Evolutionary conservation across 1,139 yeast genomes (phyloP).

Genomic region (Protomyces arabidopsidicola): DNA sequence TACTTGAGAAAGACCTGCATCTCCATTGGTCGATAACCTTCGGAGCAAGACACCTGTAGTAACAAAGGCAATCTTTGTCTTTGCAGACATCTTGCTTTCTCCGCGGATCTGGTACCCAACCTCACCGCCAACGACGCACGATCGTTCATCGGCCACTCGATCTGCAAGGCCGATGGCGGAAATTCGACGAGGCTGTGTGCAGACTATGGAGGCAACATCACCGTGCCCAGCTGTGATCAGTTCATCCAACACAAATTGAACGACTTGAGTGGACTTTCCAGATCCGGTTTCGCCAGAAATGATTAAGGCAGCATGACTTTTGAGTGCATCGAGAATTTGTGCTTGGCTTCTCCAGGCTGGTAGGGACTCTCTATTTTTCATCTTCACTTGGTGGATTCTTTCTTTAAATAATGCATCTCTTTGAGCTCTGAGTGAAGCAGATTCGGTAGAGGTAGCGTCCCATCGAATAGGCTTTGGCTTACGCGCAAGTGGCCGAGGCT

Average conservation of each 20-base stretch:
- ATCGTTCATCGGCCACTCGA: slow-evolving; percentile 80
- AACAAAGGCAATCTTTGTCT: slow-evolving; percentile 73
- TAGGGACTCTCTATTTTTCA: slow-evolving; percentile 49
- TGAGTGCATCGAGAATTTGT: slow-evolving; percentile 54
- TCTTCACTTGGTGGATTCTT: slow-evolving; percentile 38
- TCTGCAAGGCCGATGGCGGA: slow-evolving; percentile 94
- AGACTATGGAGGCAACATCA: slow-evolving; percentile 60
- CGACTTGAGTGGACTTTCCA: slow-evolving; percentile 89
- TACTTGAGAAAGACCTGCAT: slow-evolving; percentile 48
- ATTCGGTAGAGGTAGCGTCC: slow-evolving; percentile 4
- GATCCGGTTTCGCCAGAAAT: slow-evolving; percentile 98
- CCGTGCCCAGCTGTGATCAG: slow-evolving; percentile 41
- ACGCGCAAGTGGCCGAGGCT: background rate
- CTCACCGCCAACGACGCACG: slow-evolving; percentile 62
- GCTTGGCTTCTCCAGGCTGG: slow-evolving; percentile 80
- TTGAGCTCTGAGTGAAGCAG: background rate
- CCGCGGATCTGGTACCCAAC: slow-evolving; percentile 90
- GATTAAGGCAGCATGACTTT: slow-evolving; percentile 59
- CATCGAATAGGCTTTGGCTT: background rate
- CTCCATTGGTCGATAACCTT: slow-evolving; percentile 56
- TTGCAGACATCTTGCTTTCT: slow-evolving; percentile 58
- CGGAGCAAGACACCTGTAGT: slow-evolving; percentile 90
- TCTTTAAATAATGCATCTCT: background rate
- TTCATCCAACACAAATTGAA: slow-evolving; percentile 77
- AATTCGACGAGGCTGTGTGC: slow-evolving; percentile 94